phyloP scores from a whole-genome alignment of 331 rosid genomes.

The Phaseolus coccineus region DNA sequence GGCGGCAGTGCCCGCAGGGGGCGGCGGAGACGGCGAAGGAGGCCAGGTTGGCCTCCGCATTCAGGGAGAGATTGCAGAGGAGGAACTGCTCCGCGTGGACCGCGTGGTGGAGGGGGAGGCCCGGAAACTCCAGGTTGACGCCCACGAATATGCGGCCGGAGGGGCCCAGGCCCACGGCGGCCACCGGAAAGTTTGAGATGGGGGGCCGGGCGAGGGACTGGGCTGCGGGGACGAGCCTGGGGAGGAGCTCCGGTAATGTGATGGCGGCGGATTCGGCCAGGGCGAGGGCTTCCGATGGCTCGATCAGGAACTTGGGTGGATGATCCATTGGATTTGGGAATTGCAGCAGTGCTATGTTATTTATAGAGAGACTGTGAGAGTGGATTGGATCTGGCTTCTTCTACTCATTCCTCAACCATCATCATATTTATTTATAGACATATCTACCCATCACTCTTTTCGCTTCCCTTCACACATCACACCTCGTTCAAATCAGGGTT shows the following conservation, averaged over 20 bases:
- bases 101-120: slow-evolving; percentile 83
- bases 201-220: slow-evolving; percentile 73
- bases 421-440: no score
- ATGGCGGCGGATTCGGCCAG: slow-evolving; percentile 47
- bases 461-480: no score
- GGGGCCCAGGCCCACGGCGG: slow-evolving; percentile 71
- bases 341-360: background rate
- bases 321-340: background rate
- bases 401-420: background rate
- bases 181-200: slow-evolving; percentile 81
- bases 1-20: slow-evolving; percentile 98
- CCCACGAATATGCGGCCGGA: slow-evolving; percentile 87
- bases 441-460: no score
- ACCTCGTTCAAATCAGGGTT: no score
- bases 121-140: slow-evolving; percentile 86
- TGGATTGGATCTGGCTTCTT: background rate
- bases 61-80: slow-evolving; percentile 66
- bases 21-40: slow-evolving; percentile 84
- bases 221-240: slow-evolving; percentile 61
- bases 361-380: no score
- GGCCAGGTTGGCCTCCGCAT: slow-evolving; percentile 59
- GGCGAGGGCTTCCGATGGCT: slow-evolving; percentile 63
- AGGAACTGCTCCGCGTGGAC: slow-evolving; percentile 97
- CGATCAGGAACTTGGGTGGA: slow-evolving; percentile 62
- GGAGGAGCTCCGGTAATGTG: slow-evolving; percentile 61